These are phyloP conservation scores for Claviceps sp. DNA, from an alignment of 2,329 filamentous ascomycete genomes.

Conservation along the genomic window DNA sequence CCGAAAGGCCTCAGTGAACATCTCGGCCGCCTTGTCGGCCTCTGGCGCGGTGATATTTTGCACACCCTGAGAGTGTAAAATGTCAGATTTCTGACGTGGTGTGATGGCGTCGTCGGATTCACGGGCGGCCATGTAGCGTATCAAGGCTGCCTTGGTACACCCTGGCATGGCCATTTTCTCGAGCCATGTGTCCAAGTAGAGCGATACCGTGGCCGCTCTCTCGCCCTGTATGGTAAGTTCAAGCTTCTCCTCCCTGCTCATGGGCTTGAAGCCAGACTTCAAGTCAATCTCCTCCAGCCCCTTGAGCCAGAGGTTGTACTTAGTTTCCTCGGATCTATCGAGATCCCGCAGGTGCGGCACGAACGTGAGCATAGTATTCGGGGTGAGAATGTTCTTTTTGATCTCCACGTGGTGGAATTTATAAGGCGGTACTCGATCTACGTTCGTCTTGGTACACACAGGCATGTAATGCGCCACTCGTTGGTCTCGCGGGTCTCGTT, in stretches of 20 bases:
- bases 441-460: slow-evolving; percentile 34
- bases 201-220: slow-evolving; percentile 34
- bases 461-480: slow-evolving; percentile 28
- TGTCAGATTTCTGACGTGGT: slow-evolving; percentile 39
- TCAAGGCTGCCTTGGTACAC: slow-evolving; percentile 38
- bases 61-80: slow-evolving; percentile 33
- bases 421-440: slow-evolving; percentile 42
- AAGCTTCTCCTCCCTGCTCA: slow-evolving; percentile 38
- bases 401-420: slow-evolving; percentile 48
- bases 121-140: slow-evolving; percentile 38
- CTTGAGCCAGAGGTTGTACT: slow-evolving; percentile 42
- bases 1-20: slow-evolving; percentile 45
- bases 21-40: slow-evolving; percentile 28
- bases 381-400: slow-evolving; percentile 44
- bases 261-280: slow-evolving; percentile 42
- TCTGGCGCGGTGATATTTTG: slow-evolving; percentile 23
- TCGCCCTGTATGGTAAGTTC: slow-evolving; percentile 36
- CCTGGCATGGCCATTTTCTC: slow-evolving; percentile 33
- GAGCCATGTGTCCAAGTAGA: slow-evolving; percentile 43
- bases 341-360: slow-evolving; percentile 46
- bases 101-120: slow-evolving; percentile 35
- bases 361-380: slow-evolving; percentile 47
- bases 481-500: slow-evolving; percentile 32
- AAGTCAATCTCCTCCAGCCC: slow-evolving; percentile 44
- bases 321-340: slow-evolving; percentile 40